phyloP scores from a whole-genome alignment of 1,284 basidiomycete genomes.

The Rhizopogon parksii region DNA sequence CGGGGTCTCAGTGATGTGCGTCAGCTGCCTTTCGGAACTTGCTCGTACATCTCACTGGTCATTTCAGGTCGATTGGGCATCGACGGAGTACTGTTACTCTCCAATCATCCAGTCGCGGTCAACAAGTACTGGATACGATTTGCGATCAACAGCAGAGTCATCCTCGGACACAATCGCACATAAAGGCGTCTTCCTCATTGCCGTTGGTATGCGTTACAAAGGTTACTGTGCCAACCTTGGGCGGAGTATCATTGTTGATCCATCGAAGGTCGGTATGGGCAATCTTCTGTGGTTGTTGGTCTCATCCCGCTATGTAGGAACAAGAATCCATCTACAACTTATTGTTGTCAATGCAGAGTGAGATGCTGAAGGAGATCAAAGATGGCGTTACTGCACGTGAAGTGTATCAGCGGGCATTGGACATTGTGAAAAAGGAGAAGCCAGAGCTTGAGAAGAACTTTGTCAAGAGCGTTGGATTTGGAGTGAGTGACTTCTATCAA shows the following conservation, averaged over 20 bases:
- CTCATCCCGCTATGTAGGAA: slow-evolving; percentile 42
- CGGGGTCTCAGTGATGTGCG: slow-evolving; percentile 59
- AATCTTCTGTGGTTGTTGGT: neutral
- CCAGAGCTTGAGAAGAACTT: slow-evolving; percentile 80
- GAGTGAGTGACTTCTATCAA: slow-evolving; percentile 40
- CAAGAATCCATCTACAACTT: slow-evolving; percentile 86
- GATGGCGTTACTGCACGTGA: slow-evolving; percentile 77
- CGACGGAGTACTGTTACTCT: slow-evolving; percentile 90
- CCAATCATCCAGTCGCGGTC: slow-evolving; percentile 95
- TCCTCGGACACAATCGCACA: slow-evolving; percentile 79
- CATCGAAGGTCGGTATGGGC: slow-evolving; percentile 59
- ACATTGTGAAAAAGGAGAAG: slow-evolving; percentile 70
- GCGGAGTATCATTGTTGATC: slow-evolving; percentile 92
- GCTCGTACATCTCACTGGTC: slow-evolving; percentile 4
- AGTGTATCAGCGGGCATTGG: slow-evolving; percentile 73
- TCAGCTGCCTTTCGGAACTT: slow-evolving; percentile 3
- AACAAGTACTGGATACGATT: slow-evolving; percentile 75
- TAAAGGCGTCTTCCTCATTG: slow-evolving; percentile 85
- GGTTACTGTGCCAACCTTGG: slow-evolving; percentile 91
- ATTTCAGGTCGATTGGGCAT: slow-evolving; percentile 73
- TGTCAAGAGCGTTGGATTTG: slow-evolving; percentile 88
- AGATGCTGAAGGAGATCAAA: slow-evolving; percentile 72
- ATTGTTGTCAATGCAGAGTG: slow-evolving; percentile 73
- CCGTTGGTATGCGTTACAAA: slow-evolving; percentile 88
- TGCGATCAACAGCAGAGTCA: slow-evolving; percentile 83